Conservation (phyloP, 2,329 filamentous ascomycete species). For the Trichoderma atrobrunneum region DNA sequence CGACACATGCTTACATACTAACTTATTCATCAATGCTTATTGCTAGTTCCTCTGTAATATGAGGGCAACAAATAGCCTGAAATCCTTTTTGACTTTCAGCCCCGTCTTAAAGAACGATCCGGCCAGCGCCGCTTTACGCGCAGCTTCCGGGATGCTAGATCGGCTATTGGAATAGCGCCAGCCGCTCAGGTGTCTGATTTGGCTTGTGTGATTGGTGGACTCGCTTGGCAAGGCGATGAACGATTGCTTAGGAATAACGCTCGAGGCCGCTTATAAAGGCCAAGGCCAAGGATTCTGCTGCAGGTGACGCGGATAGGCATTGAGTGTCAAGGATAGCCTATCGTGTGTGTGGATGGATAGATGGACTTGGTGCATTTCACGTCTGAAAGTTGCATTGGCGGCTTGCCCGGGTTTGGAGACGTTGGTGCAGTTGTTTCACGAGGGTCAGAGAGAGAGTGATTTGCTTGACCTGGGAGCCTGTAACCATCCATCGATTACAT, state of each 20-base stretch:
- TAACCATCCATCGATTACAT: background rate
- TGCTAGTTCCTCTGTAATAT: background rate
- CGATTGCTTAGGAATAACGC: background rate
- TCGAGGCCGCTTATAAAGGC: background rate
- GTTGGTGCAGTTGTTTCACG: background rate
- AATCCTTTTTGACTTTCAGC: background rate
- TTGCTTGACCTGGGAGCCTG: background rate
- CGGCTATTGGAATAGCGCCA: background rate
- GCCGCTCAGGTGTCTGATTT: background rate
- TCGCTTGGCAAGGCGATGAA: background rate
- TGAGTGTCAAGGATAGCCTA: background rate
- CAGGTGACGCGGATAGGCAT: background rate
- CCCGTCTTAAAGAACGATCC: background rate
- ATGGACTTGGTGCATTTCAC: background rate
- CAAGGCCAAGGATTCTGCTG: background rate
- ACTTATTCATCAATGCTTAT: background rate
- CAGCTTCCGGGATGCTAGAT: background rate
- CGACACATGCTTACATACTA: background rate
- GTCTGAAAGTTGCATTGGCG: background rate
- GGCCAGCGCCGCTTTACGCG: constrained; percentile 2
- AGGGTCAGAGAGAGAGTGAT: background rate
- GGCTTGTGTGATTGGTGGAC: background rate
- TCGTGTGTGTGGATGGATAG: background rate
- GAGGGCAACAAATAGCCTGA: background rate
- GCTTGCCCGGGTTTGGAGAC: constrained; percentile 1